phyloP scores from a whole-genome alignment of 2,329 filamentous ascomycete genomes.

The Ophiostoma perfectum region DNA sequence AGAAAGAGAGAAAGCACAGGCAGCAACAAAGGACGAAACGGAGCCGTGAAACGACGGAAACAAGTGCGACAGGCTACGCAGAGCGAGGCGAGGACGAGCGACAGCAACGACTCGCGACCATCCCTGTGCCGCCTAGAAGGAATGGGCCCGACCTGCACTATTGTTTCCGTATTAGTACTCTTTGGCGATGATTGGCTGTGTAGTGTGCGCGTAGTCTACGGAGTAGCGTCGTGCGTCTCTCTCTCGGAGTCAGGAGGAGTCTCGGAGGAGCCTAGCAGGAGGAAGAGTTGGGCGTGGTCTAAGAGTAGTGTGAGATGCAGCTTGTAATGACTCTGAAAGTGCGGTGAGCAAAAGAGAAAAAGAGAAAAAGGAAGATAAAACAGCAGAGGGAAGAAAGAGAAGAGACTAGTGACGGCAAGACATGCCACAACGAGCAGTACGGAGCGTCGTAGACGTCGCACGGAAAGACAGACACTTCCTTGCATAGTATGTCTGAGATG shows the following conservation, averaged over 20 bases:
- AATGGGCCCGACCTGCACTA: not conserved
- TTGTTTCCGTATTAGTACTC: conserved; percentile 4
- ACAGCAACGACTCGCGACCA: not conserved
- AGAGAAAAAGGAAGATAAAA: not conserved
- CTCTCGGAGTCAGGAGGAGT: not conserved
- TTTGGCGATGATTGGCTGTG: not conserved
- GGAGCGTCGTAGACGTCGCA: conserved; percentile 5
- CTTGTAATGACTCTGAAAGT: conserved; percentile 2
- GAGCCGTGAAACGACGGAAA: not conserved
- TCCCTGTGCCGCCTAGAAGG: not conserved
- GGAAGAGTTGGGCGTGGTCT: not conserved
- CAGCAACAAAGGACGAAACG: no score
- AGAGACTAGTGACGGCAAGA: no score
- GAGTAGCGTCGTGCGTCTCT: not conserved
- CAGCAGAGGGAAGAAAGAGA: no score
- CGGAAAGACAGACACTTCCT: not conserved
- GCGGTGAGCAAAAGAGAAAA: conserved; percentile 6
- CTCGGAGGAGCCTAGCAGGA: no score
- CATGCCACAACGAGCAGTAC: no score
- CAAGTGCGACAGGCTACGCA: conserved; percentile 1
- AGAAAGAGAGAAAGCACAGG: not conserved
- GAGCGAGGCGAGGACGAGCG: not conserved
- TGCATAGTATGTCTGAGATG: conserved; percentile 1
- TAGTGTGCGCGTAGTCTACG: not conserved
- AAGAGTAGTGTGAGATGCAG: no score